Conservation (phyloP, 805 yeast species). For the Saturnispora zaruensis region DNA sequence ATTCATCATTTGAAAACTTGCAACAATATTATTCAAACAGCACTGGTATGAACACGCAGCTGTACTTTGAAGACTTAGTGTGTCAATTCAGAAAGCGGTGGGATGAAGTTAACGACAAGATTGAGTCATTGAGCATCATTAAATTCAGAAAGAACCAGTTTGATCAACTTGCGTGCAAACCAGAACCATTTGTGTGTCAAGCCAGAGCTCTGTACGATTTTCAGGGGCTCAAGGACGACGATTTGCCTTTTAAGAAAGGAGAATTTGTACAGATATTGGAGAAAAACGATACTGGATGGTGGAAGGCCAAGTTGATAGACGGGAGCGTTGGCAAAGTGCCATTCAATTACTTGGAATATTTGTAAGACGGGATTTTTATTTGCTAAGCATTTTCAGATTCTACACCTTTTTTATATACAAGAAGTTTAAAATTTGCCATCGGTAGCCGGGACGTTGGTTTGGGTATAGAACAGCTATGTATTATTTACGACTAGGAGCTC, state of each 20-base stretch:
- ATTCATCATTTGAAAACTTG: slow-evolving; percentile 6
- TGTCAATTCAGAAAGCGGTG: neutral
- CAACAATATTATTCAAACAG: slow-evolving; percentile 10
- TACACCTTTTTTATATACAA: neutral
- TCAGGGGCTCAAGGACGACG: slow-evolving; percentile 31
- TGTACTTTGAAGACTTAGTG: slow-evolving; percentile 8
- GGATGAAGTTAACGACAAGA: neutral
- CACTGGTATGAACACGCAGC: slow-evolving; percentile 3
- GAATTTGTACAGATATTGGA: slow-evolving; percentile 35
- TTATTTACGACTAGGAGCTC: neutral
- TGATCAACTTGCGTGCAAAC: neutral
- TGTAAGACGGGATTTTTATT: neutral
- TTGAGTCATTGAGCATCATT: slow-evolving; percentile 6
- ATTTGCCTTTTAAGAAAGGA: slow-evolving; percentile 36
- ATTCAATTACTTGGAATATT: slow-evolving; percentile 28
- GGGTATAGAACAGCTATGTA: neutral
- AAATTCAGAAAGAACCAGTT: neutral
- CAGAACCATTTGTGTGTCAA: neutral
- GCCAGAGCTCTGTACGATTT: slow-evolving; percentile 34
- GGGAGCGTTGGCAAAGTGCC: slow-evolving; percentile 40
- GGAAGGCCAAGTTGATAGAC: slow-evolving; percentile 35
- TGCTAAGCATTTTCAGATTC: slow-evolving; percentile 3
- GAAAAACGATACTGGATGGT: slow-evolving; percentile 37
- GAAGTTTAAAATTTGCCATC: neutral
- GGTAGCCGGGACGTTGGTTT: neutral